Base-by-base conservation (phyloP, 495 filamentous ascomycete species). In the Xylaria cubensis region DNA sequence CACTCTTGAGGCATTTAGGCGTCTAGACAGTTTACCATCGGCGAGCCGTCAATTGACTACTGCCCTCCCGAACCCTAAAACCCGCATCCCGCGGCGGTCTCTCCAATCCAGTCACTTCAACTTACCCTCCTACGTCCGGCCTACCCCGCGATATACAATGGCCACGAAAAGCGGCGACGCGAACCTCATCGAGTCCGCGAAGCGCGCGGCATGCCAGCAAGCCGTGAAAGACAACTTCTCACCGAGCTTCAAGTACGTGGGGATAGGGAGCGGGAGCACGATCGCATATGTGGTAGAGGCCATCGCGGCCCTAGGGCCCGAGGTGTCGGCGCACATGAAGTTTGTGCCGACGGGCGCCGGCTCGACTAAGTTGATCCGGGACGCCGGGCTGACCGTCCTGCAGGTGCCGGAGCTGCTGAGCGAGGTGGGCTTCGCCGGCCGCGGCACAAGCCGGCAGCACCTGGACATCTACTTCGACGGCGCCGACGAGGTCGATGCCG, bases 231-330 rank as follows among this genome's bases (percentile, higher is more conserved):
- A 96, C 71, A 89, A 98, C 86, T 95, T 97, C 82, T 85, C 88
- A 55, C 84, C 90, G 62, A 75, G 86, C 66, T 91, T 91, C 78
- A 88, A 86, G 67, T 92, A 90, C 79, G 89, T 98, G 74, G 96
- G 96, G 74, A 98, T 99, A 81, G 96, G 96, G 67, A 95, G 92
- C 69, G 96, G 96, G 70, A 94, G 90, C 66, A 99, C 96, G 1
- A 94, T 99, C 44, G 90, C 97, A 75, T 97, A 97, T 82, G 96
- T 98, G 17, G 95, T 99, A 64, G 93, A 97, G 76, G 94, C 94
- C 50, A 99, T 99, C 82, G 90, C 91, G 73, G 89, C 88, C 32
- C 87, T 91, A 44, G 88, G 88, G 19, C 77, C 88, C 24, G 83
- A 87, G 70, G 87, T 88, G 62, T 88, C 87, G 3, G 81, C 85